phyloP scores from a whole-genome alignment of 225 moss, liverwort and hornwort genomes.

The Marchantia polymorpha region DNA sequence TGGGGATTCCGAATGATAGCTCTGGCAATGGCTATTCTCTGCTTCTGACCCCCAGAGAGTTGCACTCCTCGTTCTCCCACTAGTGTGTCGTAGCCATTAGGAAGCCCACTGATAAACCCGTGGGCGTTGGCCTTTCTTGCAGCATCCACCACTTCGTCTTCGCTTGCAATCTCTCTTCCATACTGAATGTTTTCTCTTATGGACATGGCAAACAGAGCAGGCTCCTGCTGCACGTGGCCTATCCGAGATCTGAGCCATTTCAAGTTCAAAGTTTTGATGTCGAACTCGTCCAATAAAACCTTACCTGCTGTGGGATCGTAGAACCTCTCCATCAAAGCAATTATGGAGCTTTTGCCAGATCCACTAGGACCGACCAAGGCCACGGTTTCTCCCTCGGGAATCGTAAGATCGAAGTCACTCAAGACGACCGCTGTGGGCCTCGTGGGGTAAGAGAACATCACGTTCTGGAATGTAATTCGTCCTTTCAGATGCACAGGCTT shows the following conservation, averaged over 20 bases:
- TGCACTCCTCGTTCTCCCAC: conserved; percentile 56
- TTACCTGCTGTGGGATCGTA: conserved; percentile 61
- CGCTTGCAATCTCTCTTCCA: conserved; percentile 57
- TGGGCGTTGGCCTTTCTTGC: conserved; percentile 66
- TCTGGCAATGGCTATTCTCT: conserved; percentile 70
- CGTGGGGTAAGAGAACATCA: conserved; percentile 75
- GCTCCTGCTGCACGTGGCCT: conserved; percentile 63
- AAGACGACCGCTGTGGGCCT: conserved; percentile 57
- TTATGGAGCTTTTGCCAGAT: conserved; percentile 50
- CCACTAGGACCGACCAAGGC: conserved; percentile 88
- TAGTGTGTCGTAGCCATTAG: conserved; percentile 54
- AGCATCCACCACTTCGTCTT: conserved; percentile 61
- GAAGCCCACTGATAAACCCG: conserved; percentile 65
- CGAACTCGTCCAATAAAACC: conserved; percentile 54
- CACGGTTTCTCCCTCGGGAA: conserved; percentile 66
- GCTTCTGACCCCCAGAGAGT: conserved; percentile 61
- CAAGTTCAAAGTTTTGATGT: conserved; percentile 55
- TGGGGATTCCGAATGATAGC: conserved; percentile 60
- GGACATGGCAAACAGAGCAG: conserved; percentile 62
- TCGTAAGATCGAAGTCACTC: conserved; percentile 55
- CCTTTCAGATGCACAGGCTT: conserved; percentile 49
- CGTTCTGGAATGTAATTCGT: conserved; percentile 53
- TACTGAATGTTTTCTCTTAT: conserved; percentile 73
- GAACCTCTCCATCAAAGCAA: conserved; percentile 56
- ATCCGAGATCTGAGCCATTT: conserved; percentile 57